A percentile compares a stretch with the other conserved stretches of the same genome.
Evolutionary conservation across 2,329 filamentous ascomycete genomes (phyloP).

Genomic region (Tolypocladium tundrense): DNA sequence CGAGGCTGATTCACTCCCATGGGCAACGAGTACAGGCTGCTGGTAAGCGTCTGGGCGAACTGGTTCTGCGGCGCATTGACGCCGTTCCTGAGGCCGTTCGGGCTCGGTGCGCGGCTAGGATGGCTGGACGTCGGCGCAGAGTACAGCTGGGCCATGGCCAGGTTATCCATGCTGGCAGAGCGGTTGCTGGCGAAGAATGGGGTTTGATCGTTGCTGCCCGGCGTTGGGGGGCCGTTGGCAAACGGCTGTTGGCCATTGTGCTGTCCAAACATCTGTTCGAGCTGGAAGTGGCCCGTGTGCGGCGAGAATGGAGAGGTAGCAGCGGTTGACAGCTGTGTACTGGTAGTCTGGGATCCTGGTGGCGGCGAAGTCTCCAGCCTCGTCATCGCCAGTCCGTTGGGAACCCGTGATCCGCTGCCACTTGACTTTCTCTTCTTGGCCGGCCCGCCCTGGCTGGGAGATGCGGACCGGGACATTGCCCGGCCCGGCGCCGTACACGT

Average conservation of each 20-base stretch:
- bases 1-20: conserved; percentile 39
- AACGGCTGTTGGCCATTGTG: conserved; percentile 30
- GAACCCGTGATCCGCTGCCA: conserved; percentile 53
- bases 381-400: conserved; percentile 71
- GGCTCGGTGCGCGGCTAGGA: conserved; percentile 69
- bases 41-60: conserved; percentile 36
- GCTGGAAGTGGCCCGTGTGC: conserved; percentile 30
- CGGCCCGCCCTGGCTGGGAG: conserved; percentile 57
- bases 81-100: conserved; percentile 41
- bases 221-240: conserved; percentile 53
- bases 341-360: conserved; percentile 23
- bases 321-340: conserved; percentile 24
- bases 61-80: conserved; percentile 31
- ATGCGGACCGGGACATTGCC: conserved; percentile 60
- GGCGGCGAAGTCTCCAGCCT: conserved; percentile 53
- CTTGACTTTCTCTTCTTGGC: conserved; percentile 79
- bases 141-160: conserved; percentile 54
- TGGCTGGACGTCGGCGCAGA: conserved; percentile 64
- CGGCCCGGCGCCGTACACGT: conserved; percentile 9
- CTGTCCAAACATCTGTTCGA: conserved; percentile 35
- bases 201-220: conserved; percentile 51
- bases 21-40: conserved; percentile 39
- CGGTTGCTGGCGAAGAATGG: conserved; percentile 47
- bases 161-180: conserved; percentile 54
- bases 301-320: conserved; percentile 45